Conservation (phyloP, 169 alveolate genomes). For the Blepharisma undulans region DNA sequence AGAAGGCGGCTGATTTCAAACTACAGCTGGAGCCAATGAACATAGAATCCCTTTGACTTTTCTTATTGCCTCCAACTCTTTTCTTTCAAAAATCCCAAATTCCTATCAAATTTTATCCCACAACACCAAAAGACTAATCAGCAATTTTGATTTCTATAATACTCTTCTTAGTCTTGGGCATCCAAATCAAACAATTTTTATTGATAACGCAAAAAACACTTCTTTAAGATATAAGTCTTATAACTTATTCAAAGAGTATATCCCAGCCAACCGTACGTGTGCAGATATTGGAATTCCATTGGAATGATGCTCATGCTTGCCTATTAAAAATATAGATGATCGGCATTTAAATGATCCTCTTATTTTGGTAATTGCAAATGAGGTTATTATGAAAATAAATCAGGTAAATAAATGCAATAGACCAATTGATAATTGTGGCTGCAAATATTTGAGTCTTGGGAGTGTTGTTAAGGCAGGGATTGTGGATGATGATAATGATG, state of each 20-base stretch:
- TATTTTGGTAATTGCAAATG: background rate
- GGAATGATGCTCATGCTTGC: constrained; percentile 19
- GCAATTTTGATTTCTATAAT: constrained; percentile 29
- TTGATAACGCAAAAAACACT: background rate
- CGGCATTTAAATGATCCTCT: background rate
- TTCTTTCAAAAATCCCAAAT: background rate
- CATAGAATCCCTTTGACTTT: constrained; percentile 30
- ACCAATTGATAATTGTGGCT: background rate
- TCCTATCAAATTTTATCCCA: background rate
- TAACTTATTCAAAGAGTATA: background rate
- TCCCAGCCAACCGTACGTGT: constrained; percentile 31
- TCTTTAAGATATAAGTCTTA: background rate
- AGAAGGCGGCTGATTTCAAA: constrained; percentile 24
- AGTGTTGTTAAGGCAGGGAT: background rate
- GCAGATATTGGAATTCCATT: constrained; percentile 4
- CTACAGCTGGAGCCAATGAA: constrained; percentile 10
- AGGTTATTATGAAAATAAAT: background rate
- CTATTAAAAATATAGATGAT: background rate
- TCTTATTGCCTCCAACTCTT: background rate
- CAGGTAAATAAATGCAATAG: background rate
- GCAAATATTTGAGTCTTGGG: background rate
- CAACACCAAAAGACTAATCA: background rate
- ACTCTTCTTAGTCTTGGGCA: background rate
- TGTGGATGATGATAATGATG: background rate
- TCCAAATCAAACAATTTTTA: background rate